A percentile compares a stretch with the other conserved stretches of the same genome.
Conservation (phyloP, 257 asterid genomes). For the Solanum habrochaites region DNA sequence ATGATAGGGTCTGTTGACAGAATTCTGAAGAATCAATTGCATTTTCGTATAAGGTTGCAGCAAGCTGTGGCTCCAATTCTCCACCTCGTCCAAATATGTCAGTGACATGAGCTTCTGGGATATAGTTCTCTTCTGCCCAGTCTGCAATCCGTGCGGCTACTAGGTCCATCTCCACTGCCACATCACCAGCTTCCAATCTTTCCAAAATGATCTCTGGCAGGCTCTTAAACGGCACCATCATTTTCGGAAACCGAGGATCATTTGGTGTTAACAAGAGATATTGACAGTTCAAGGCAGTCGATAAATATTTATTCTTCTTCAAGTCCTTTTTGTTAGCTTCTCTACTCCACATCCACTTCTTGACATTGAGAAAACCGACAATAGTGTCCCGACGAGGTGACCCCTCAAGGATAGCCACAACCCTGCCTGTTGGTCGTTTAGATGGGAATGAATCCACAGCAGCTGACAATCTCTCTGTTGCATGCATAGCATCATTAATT, state of each 20-base stretch:
- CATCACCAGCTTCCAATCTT: constrained; percentile 59
- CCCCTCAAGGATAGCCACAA: constrained; percentile 55
- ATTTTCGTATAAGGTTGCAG: constrained; percentile 72
- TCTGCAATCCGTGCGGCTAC: constrained; percentile 62
- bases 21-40: constrained; percentile 60
- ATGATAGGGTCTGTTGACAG: constrained; percentile 48
- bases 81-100: constrained; percentile 71
- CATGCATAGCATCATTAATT: constrained; percentile 13
- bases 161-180: constrained; percentile 52
- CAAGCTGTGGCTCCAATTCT: constrained; percentile 64
- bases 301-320: constrained; percentile 31
- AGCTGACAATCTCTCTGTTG: constrained; percentile 38
- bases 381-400: constrained; percentile 48
- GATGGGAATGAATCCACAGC: constrained; percentile 37
- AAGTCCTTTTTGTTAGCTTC: constrained; percentile 38
- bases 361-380: constrained; percentile 62
- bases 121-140: constrained; percentile 61
- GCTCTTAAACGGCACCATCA: constrained; percentile 43
- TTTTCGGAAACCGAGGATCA: constrained; percentile 67
- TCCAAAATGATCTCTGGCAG: constrained; percentile 43
- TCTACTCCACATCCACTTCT: constrained; percentile 45
- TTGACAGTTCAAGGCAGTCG: constrained; percentile 22
- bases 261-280: constrained; percentile 48
- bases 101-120: constrained; percentile 53
- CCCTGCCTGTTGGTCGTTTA: constrained; percentile 82